Evolutionary conservation across 1,284 basidiomycete species (phyloP), one percentile per base, ranked within the genome.

Genomic region (Pseudozyma sp.): DNA sequence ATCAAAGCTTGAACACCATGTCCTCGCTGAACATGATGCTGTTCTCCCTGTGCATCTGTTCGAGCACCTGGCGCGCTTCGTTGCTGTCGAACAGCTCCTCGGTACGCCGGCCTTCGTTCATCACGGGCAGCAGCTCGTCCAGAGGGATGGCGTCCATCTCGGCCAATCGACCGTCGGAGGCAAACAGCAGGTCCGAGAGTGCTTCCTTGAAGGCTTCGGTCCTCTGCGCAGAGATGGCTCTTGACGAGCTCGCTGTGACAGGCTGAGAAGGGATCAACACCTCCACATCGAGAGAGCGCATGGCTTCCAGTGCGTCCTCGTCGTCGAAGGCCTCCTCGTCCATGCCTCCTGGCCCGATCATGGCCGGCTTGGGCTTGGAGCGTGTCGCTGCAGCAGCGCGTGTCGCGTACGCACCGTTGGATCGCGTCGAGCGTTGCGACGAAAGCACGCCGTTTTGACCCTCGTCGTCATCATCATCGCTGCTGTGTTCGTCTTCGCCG

Each of bases 101-200:
- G 2, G 89, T 88, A 16, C 88, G 81, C 49, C 96, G 85, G 14
- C 92, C 93, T 70, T 90, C 88, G 81, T 99, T 98, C 84, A 98
- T 87, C 56, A 89, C 85, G 68, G 91, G 88, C 24, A 97, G 85
- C 39, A 97, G 87, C 33, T 91, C 89, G 24, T 87, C 86, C 54
- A 96, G 86, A 73, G 90, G 89, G 49, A 94, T 87, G 64, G 89
- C 89, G 42, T 83, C 79, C 65, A 90, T 89, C 71, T 94, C 92
- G n/a, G 72, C 73, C 50, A 83, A 57, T 35, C 64, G 56, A 14
- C 76, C 79, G 6, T 68, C 70, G 1, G 74, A 74, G 89, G 89
- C 50, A 55, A 69, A 66, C 70, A 92, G 86, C 17, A 86, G 87
- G 5, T 88, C 89, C 40, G 89, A 87, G 80, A 94, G 92, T 8